Evolutionary conservation across 805 yeast genomes (phyloP).

Genomic region (Saturnispora sanitii): DNA sequence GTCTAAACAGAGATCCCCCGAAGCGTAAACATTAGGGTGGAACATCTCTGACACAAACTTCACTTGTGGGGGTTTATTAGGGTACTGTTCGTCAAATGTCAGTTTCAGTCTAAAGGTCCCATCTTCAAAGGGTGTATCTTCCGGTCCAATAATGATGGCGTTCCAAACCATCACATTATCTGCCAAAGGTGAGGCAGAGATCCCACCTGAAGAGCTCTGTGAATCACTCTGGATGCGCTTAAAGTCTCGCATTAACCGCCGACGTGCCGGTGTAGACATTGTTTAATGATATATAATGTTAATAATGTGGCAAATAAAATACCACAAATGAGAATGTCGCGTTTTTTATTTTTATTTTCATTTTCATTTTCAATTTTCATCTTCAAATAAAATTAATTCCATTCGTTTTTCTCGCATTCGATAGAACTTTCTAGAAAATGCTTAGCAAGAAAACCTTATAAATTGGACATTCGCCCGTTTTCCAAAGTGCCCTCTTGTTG

Average conservation of each 20-base stretch:
- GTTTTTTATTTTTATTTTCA: background rate
- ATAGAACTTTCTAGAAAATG: constrained; percentile 4
- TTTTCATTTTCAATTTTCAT: background rate
- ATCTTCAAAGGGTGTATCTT: constrained; percentile 96
- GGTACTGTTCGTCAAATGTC: constrained; percentile 94
- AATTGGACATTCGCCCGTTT: background rate
- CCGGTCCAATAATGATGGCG: constrained; percentile 95
- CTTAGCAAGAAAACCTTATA: background rate
- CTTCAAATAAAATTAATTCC: too few species aligned
- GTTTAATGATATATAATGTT: constrained; percentile 1
- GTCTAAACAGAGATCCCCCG: constrained; percentile 92
- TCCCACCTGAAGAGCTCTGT: constrained; percentile 65
- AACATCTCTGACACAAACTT: constrained; percentile 90
- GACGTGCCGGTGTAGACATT: constrained; percentile 98
- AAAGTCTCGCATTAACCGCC: constrained; percentile 97
- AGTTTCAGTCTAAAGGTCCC: constrained; percentile 84
- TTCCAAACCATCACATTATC: constrained; percentile 98
- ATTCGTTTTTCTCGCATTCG: too few species aligned
- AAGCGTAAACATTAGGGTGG: constrained; percentile 94
- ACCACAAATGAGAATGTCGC: background rate
- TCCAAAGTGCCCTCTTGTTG: background rate
- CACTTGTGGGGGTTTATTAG: constrained; percentile 92
- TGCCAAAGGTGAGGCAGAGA: constrained; percentile 92
- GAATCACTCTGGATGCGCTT: constrained; percentile 98
- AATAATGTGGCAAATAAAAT: background rate